Conservation (phyloP, 2,329 filamentous ascomycete genomes). For the Fusarium armeniacum region DNA sequence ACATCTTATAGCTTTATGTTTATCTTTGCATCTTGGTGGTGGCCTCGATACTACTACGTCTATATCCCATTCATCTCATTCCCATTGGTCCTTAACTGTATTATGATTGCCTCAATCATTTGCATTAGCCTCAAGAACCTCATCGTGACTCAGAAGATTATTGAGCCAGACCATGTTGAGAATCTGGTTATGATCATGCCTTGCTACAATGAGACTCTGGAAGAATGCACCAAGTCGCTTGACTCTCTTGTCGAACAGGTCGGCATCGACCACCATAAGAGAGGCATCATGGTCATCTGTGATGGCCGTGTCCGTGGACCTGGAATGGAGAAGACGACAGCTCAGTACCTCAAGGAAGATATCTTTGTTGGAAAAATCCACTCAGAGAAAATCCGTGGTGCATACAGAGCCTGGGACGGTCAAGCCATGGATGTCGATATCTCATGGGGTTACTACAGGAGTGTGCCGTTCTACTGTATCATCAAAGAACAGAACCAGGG, state of each 20-base stretch:
- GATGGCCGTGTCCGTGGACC: slow-evolving; percentile 47
- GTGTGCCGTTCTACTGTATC: slow-evolving; percentile 58
- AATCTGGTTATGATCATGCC: slow-evolving; percentile 57
- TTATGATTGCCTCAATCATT: slow-evolving; percentile 46
- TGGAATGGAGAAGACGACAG: slow-evolving; percentile 44
- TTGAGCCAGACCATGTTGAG: slow-evolving; percentile 49
- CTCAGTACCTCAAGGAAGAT: slow-evolving; percentile 57
- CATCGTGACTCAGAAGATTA: slow-evolving; percentile 30
- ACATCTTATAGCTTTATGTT: slow-evolving; percentile 39
- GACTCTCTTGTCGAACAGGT: slow-evolving; percentile 50
- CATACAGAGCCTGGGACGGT: slow-evolving; percentile 58
- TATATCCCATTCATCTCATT: slow-evolving; percentile 49
- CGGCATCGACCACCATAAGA: slow-evolving; percentile 42
- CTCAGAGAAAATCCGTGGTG: slow-evolving; percentile 51
- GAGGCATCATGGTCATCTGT: slow-evolving; percentile 45
- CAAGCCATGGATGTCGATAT: slow-evolving; percentile 56
- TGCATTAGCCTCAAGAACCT: slow-evolving; percentile 36
- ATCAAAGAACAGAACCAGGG: slow-evolving; percentile 61
- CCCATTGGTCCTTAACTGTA: slow-evolving; percentile 46
- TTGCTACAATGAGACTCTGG: slow-evolving; percentile 60
- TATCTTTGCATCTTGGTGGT: slow-evolving; percentile 48
- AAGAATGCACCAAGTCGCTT: slow-evolving; percentile 54
- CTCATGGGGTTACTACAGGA: slow-evolving; percentile 56
- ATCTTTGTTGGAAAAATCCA: slow-evolving; percentile 53
- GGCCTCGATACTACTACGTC: slow-evolving; percentile 44